Evolutionary conservation across 164 flowering plant species (phyloP), one percentile per base, ranked within the genome.

Genomic region (Malania oleifera): DNA sequence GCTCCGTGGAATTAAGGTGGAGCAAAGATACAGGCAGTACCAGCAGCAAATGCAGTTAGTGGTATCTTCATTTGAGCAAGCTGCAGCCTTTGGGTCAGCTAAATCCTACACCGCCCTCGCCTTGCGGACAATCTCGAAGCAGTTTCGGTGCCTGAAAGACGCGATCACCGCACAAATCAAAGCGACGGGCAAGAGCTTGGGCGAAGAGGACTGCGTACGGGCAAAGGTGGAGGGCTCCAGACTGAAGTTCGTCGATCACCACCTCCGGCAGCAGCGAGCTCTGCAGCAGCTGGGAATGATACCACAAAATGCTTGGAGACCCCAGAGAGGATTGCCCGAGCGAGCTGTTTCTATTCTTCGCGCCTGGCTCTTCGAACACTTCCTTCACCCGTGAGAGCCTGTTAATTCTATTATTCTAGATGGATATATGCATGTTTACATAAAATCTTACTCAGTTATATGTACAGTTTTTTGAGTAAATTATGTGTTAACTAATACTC

Each of bases 281-380:
- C 81, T 93, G 28, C 99, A 93, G 54, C 97, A 90, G 59, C 70
- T 93, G 65, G 96, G 97, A 46, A 83, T 93, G 96, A 83, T 90
- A 67, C 99, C 86, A 69, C 92, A 85, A 62, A 88, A 90, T 69
- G 96, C 96, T 64, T 93, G 99, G 99, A 80, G 99, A 74, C 99
- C 99, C 41, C 99, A 93, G 73, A 69, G 97, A 66, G 99, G 99
- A 17, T 70, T 93, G 63, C 99, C 99, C 3, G 99, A 93, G 62
- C 61, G 92, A 69, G 79, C 99, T 7, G 99, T 93, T 31, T 93
- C 99, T 1, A 88, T 90, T 60, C 97, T 93, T 51, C 96, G 99
- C 2, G 97, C 99, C 44, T 93, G 99, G 99, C 95, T 93, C 60
- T 93, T 93, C 48, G 99, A 93, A 50, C 97, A 93, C 81, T 93